These are phyloP conservation scores for Magnaporthiopsis incrustans DNA, from an alignment of 2,329 filamentous ascomycete genomes.

Conservation along the genomic window DNA sequence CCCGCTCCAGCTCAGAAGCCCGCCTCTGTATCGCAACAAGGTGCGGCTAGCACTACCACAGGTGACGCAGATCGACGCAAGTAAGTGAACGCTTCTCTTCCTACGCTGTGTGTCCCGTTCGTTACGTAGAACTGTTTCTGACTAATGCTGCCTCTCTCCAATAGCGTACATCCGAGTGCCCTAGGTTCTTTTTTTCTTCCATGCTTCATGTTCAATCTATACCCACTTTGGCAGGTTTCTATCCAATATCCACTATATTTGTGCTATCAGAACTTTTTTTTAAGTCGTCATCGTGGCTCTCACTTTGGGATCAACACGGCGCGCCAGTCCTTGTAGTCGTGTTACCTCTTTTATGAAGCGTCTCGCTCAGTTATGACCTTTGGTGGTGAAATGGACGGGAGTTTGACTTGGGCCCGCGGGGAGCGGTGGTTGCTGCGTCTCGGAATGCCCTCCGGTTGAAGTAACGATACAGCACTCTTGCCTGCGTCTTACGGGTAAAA, in stretches of 20 bases:
- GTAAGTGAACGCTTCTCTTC: constrained; percentile 50
- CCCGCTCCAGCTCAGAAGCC: constrained; percentile 69
- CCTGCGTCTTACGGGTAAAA: too few species aligned
- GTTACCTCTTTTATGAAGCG: neutral
- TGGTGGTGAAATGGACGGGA: neutral
- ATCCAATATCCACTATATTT: neutral
- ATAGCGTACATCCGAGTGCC: constrained; percentile 1
- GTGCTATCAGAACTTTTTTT: neutral
- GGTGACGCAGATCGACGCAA: constrained; percentile 90
- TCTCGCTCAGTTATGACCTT: neutral
- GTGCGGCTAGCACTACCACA: constrained; percentile 80
- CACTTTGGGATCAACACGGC: neutral
- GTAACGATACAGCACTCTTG: neutral
- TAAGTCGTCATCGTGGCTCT: too few species aligned
- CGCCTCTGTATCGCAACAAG: constrained; percentile 92
- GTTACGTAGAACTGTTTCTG: neutral
- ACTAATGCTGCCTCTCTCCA: neutral
- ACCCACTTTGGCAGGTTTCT: constrained; percentile 1
- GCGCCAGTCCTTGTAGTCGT: neutral
- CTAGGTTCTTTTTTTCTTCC: neutral
- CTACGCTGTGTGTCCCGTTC: too few species aligned
- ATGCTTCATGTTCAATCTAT: neutral
- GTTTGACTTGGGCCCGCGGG: neutral
- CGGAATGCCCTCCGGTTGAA: neutral
- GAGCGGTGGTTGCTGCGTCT: neutral